Evolutionary conservation across 78 protist genomes (phyloP).

Genomic region (Dictyostelium purpureum): DNA sequence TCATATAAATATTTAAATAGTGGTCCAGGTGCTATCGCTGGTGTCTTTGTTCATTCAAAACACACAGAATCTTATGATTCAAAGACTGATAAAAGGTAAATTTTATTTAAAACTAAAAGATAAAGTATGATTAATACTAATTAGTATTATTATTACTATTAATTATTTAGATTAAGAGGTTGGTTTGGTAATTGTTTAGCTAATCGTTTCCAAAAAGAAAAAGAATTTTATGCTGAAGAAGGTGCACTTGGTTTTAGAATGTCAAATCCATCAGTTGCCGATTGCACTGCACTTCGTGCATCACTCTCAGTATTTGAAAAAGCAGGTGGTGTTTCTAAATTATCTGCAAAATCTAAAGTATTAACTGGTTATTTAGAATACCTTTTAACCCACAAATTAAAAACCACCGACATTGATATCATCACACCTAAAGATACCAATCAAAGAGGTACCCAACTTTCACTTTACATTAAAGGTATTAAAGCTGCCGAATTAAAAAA

Average conservation of each 20-base stretch:
- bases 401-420: conserved; percentile 7
- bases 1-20: conserved; percentile 94
- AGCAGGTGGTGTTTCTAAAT: conserved; percentile 49
- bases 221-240: conserved; percentile 49
- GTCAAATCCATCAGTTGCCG: conserved; percentile 90
- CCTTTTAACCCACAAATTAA: conserved; percentile 21
- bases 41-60: conserved; percentile 87
- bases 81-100: conserved; percentile 1
- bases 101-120: too few relatives aligned
- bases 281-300: conserved; percentile 71
- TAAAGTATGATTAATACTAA: too few relatives aligned
- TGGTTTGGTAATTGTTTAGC: conserved; percentile 93
- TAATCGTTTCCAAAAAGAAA: conserved; percentile 89
- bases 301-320: conserved; percentile 82
- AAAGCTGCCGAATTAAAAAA: conserved; percentile 22
- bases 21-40: conserved; percentile 96
- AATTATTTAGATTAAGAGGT: conserved; percentile 87
- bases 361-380: conserved; percentile 90
- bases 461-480: conserved; percentile 36
- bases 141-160: too few relatives aligned
- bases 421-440: conserved; percentile 82
- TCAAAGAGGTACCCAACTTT: conserved; percentile 90
- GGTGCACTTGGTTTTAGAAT: conserved; percentile 90
- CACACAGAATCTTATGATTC: conserved; percentile 13
- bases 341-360: conserved; percentile 71